Conservation (phyloP, 495 filamentous ascomycete species). For the Parathielavia appendiculata region DNA sequence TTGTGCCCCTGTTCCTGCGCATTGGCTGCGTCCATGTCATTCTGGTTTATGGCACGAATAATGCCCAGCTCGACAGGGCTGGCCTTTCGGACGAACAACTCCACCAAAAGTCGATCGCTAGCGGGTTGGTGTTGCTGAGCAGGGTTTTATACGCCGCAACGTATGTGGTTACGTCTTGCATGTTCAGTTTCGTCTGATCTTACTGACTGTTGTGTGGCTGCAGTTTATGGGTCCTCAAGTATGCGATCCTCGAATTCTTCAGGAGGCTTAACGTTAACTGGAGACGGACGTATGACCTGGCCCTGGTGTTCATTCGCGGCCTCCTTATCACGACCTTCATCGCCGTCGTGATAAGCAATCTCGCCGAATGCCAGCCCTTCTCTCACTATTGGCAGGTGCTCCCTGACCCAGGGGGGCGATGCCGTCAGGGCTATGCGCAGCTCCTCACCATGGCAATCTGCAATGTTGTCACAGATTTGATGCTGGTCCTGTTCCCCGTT, state of each 20-base stretch:
- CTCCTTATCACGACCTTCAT: slow-evolving; percentile 72
- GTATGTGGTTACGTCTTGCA: slow-evolving; percentile 42
- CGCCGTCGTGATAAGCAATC: slow-evolving; percentile 70
- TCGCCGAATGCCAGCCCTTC: slow-evolving; percentile 84
- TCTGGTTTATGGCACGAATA: slow-evolving; percentile 83
- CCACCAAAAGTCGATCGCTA: slow-evolving; percentile 52
- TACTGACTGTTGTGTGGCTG: neutral
- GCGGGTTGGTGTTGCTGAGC: slow-evolving; percentile 59
- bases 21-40: slow-evolving; percentile 87
- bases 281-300: slow-evolving; percentile 62
- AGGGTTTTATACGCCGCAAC: slow-evolving; percentile 65
- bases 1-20: slow-evolving; percentile 73
- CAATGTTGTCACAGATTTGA: slow-evolving; percentile 81
- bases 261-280: slow-evolving; percentile 69
- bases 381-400: slow-evolving; percentile 84
- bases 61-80: slow-evolving; percentile 47
- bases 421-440: slow-evolving; percentile 77
- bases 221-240: slow-evolving; percentile 89
- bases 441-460: slow-evolving; percentile 81
- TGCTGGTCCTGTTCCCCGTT: slow-evolving; percentile 82
- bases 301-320: slow-evolving; percentile 63
- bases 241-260: slow-evolving; percentile 85
- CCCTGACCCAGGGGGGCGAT: slow-evolving; percentile 80
- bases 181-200: no score
- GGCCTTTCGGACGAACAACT: slow-evolving; percentile 45